Conservation (phyloP, 805 yeast species). For the Sugiyamaella lignohabitans region DNA sequence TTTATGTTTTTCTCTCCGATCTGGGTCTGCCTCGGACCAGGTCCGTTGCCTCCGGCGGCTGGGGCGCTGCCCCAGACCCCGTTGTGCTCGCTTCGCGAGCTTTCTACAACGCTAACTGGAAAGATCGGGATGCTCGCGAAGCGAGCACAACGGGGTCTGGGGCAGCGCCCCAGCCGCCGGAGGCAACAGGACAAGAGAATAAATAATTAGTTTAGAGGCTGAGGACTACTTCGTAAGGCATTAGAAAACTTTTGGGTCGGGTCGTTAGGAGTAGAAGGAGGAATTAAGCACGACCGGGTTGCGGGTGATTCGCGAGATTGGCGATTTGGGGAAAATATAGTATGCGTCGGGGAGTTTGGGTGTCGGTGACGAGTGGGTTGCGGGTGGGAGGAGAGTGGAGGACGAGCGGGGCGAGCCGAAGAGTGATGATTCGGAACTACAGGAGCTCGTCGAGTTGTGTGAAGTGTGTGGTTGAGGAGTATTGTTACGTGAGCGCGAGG, state of each 20-base stretch:
- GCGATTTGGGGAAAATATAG: neutral
- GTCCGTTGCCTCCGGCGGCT: neutral
- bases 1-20: too few species aligned
- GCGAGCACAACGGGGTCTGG: neutral
- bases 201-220: neutral
- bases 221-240: neutral
- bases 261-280: neutral
- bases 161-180: neutral
- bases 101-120: neutral
- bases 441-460: too few species aligned
- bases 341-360: neutral
- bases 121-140: neutral
- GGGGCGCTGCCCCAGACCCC: neutral
- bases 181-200: neutral
- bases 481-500: neutral
- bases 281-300: neutral
- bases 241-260: too few species aligned
- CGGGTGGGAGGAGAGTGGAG: too few species aligned
- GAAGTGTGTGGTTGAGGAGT: neutral
- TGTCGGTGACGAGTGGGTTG: neutral
- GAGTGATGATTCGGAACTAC: neutral
- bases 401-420: neutral
- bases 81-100: neutral
- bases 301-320: slow-evolving; percentile 1
- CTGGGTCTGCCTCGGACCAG: neutral